Conservation (phyloP, 768 basidiomycete species). For the Lepiota venenata region DNA sequence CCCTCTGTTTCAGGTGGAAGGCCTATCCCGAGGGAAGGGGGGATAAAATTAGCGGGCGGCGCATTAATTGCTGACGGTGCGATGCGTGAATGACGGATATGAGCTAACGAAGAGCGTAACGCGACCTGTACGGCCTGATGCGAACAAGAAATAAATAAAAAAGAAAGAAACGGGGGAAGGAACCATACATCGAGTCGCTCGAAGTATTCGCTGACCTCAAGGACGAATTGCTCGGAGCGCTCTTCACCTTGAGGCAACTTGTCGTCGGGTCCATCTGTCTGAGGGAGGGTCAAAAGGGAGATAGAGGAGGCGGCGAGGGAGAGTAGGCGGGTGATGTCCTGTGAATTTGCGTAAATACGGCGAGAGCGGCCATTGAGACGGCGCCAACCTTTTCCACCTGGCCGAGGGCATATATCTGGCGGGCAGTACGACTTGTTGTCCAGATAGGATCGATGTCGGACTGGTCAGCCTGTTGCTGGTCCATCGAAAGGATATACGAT, state of each 20-base stretch:
- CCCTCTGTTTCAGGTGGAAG: slow-evolving; percentile 44
- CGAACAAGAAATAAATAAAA: slow-evolving; percentile 1
- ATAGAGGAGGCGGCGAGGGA: slow-evolving; percentile 76
- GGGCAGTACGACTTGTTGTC: slow-evolving; percentile 75
- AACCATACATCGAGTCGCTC: slow-evolving; percentile 67
- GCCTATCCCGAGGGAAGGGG: slow-evolving; percentile 76
- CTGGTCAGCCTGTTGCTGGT: slow-evolving; percentile 27
- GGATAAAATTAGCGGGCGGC: slow-evolving; percentile 67
- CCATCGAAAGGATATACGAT: slow-evolving; percentile 26
- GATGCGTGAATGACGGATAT: slow-evolving; percentile 78
- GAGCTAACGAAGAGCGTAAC: slow-evolving; percentile 76
- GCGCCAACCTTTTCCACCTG: slow-evolving; percentile 67
- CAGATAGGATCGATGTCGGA: slow-evolving; percentile 75
- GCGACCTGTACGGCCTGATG: slow-evolving; percentile 68
- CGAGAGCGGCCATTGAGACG: background rate
- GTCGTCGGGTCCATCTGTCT: slow-evolving; percentile 69
- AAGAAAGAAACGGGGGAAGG: slow-evolving; percentile 3
- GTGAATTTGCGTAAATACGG: background rate
- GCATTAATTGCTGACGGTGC: slow-evolving; percentile 88
- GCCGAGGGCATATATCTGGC: slow-evolving; percentile 77
- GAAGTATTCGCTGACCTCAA: slow-evolving; percentile 84
- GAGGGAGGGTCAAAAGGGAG: slow-evolving; percentile 77
- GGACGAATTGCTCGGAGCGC: slow-evolving; percentile 80
- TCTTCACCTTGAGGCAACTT: slow-evolving; percentile 77
- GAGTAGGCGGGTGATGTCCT: slow-evolving; percentile 80